A percentile compares a stretch with the other conserved stretches of the same genome.
phyloP scores from a whole-genome alignment of 2,329 filamentous ascomycete species.

The Cladosporium velox region DNA sequence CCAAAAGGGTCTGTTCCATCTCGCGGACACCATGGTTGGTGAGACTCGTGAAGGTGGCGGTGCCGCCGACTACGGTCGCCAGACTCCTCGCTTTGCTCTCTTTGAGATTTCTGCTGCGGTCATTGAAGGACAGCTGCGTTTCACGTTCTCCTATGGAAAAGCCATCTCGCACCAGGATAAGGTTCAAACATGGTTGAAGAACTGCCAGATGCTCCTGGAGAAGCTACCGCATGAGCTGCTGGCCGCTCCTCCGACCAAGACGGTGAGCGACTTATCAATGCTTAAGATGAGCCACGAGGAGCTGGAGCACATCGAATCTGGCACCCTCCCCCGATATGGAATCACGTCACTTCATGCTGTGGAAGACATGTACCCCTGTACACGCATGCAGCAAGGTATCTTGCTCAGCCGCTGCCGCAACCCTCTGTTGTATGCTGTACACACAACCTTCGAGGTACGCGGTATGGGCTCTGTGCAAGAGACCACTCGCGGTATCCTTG shows the following conservation, averaged over 20 bases:
- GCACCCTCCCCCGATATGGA: constrained; percentile 10
- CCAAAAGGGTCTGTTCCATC: constrained; percentile 18
- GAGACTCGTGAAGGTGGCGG: constrained; percentile 18
- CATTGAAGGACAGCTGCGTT: constrained; percentile 15
- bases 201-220: constrained; percentile 12
- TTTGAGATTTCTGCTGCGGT: constrained; percentile 19
- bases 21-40: constrained; percentile 17
- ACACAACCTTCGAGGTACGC: constrained; percentile 15
- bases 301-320: constrained; percentile 14
- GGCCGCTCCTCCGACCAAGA: constrained; percentile 14
- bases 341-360: constrained; percentile 14
- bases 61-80: constrained; percentile 11
- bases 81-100: constrained; percentile 19
- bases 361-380: constrained; percentile 21
- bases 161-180: constrained; percentile 12
- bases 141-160: constrained; percentile 15
- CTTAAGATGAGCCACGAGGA: constrained; percentile 11
- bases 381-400: constrained; percentile 23
- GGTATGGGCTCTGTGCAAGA: not conserved
- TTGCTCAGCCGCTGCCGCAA: constrained; percentile 18
- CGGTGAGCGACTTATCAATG: constrained; percentile 16
- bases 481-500: not conserved
- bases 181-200: constrained; percentile 12
- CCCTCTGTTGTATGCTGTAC: constrained; percentile 13
- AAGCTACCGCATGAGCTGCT: constrained; percentile 12